Conservation (phyloP, 257 asterid species). For the Solanum raphanifolium region DNA sequence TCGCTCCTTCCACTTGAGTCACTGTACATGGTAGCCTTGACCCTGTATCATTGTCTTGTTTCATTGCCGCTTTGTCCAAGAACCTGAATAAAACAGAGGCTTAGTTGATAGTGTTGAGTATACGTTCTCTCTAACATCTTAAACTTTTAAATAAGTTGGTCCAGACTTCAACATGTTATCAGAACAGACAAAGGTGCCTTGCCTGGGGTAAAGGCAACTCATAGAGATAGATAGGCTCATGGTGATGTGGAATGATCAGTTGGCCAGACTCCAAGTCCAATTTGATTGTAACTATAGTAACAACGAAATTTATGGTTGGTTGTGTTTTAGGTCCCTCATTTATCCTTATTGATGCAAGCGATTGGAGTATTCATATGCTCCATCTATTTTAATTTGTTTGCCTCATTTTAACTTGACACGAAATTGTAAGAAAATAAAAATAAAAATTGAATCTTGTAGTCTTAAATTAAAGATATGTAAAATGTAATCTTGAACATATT, state of each 20-base stretch:
- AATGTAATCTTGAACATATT: not conserved
- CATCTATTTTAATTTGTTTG: not conserved
- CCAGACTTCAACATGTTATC: too few species aligned
- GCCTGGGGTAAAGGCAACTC: not conserved
- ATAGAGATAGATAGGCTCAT: not conserved
- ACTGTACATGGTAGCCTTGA: conserved; percentile 48
- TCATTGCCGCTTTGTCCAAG: conserved; percentile 79
- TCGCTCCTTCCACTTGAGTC: conserved; percentile 71
- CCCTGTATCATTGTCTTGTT: conserved; percentile 11
- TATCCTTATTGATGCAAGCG: not conserved
- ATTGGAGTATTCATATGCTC: not conserved
- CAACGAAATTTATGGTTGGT: not conserved
- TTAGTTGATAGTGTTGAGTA: not conserved
- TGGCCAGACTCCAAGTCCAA: not conserved
- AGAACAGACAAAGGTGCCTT: too few species aligned
- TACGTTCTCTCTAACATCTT: too few species aligned
- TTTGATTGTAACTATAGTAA: not conserved
- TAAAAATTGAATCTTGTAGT: too few species aligned
- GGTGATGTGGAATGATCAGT: not conserved
- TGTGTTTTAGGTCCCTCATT: not conserved
- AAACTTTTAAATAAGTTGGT: too few species aligned
- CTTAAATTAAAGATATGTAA: not conserved
- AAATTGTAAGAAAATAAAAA: not conserved
- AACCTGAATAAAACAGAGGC: conserved; percentile 25
- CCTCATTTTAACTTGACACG: not conserved